Conservation (phyloP, 202 grass and related monocot species). For the Schoenoplectus triqueter region DNA sequence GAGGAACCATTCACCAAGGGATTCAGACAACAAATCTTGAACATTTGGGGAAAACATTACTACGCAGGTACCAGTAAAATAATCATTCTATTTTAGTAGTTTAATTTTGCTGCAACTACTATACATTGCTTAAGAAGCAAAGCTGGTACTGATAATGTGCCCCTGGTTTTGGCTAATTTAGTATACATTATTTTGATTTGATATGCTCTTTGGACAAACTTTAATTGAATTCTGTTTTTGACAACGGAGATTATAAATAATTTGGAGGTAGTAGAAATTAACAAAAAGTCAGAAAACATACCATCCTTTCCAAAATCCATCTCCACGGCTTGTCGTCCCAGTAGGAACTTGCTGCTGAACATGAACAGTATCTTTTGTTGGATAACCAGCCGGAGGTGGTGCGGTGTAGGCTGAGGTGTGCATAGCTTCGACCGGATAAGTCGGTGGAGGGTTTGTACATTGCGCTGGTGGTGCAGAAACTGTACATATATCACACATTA, state of each 20-base stretch:
- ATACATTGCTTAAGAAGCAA: background rate
- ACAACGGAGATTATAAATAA: background rate
- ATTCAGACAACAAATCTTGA: background rate
- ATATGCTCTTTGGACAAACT: background rate
- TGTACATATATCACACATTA: background rate
- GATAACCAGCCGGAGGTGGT: constrained; percentile 53
- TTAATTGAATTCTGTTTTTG: background rate
- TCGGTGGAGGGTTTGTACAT: constrained; percentile 1
- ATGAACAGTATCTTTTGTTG: constrained; percentile 41
- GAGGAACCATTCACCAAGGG: background rate
- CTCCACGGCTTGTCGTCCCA: constrained; percentile 37
- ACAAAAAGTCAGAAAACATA: constrained; percentile 31
- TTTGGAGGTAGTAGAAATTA: background rate
- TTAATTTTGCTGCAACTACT: background rate
- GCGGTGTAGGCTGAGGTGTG: constrained; percentile 46
- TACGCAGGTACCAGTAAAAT: background rate
- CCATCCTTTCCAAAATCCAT: constrained; percentile 91
- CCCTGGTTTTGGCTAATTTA: background rate
- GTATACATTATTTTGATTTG: background rate
- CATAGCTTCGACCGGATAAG: constrained; percentile 49
- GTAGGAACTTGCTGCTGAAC: constrained; percentile 41
- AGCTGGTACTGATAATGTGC: background rate
- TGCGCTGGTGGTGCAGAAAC: background rate
- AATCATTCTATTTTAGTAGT: background rate
- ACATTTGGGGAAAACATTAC: background rate